Base-by-base conservation (phyloP, 2,329 filamentous ascomycete genomes). In the Pseudopithomyces chartarum region DNA sequence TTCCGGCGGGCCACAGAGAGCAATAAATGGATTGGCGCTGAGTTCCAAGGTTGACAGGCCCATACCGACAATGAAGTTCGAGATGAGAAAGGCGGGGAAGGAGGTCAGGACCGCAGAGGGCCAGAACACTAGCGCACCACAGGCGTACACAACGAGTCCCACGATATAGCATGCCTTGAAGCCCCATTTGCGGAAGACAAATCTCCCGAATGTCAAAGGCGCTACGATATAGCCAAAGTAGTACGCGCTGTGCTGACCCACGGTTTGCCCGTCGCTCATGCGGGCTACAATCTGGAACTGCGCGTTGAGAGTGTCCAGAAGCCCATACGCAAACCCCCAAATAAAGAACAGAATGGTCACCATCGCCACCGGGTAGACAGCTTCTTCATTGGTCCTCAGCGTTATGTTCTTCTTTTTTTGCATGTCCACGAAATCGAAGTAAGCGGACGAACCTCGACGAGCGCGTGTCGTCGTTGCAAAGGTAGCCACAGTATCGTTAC, bases 241-340 rank as follows among this genome's bases (percentile, higher is more conserved):
- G 69, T 92, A 92, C 5, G 87, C 83, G 56, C 84, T 86, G 20
- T 88, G 89, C 38, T 92, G 81, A 1, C 87, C 87, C 2, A 91
- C 78, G 0, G 84, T 87, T 71, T 92, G 82, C 6, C 84, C 82
- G 0, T 80, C 74, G 1, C 80, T 84, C 81, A 90, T 88, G 20
- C 83, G 67, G 13, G 87, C 83, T 6, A 91, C 83, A 12, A 76
- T 69, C 34, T 88, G 85, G 51, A 92, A 87, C 22, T 86, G 86
- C 19, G 82, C 83, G 71, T 96, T 96, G 26, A 97, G 83, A 0
- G 88, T 89, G 67, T 95, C 92, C 6, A 97, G 80, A 1, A 97
- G 82, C 0, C 93, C 93, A 65, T 97, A 97, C 0, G 92, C 92
- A 56, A 97, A 89, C 0, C 93, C 93, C 92, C 92, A 96, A 2